These are phyloP conservation scores for Naganishia cerealis DNA, from an alignment of 1,284 basidiomycete species.

Conservation along the genomic window DNA sequence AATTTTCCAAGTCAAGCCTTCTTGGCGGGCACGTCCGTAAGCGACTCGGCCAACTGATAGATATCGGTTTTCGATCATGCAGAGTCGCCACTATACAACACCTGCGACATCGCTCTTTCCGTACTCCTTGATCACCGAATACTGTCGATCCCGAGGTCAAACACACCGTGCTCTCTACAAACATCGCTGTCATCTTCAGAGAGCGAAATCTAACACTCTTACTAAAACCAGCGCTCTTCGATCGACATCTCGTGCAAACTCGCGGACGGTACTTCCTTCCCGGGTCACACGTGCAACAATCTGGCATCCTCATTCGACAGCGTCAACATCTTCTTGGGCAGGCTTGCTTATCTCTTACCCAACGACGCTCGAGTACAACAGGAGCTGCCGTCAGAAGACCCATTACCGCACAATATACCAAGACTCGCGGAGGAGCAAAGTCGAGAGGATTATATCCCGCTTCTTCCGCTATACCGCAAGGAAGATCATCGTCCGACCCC, in stretches of 20 bases:
- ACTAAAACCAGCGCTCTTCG: neutral
- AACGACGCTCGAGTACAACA: neutral
- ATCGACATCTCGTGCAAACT: constrained; percentile 10
- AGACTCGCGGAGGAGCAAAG: constrained; percentile 11
- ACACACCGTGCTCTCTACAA: too few species aligned
- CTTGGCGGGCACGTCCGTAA: constrained; percentile 1
- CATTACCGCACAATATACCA: neutral
- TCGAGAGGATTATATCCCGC: constrained; percentile 25
- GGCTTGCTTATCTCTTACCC: neutral
- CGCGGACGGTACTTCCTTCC: constrained; percentile 12
- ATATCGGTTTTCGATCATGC: too few species aligned
- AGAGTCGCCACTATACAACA: too few species aligned
- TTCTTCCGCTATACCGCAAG: constrained; percentile 28
- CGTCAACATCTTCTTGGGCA: neutral
- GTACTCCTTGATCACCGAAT: too few species aligned
- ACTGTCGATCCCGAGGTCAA: too few species aligned
- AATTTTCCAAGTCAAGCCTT: neutral
- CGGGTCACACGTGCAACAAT: constrained; percentile 8
- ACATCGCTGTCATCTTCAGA: neutral
- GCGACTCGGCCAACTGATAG: neutral
- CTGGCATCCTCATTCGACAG: neutral
- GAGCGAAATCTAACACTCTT: constrained; percentile 33
- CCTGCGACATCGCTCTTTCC: too few species aligned
- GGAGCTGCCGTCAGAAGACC: neutral
- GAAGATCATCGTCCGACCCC: neutral